A percentile compares a stretch with the other conserved stretches of the same genome.
Evolutionary conservation across 1,284 basidiomycete species (phyloP).

Genomic region (Gymnopus androsaceus): DNA sequence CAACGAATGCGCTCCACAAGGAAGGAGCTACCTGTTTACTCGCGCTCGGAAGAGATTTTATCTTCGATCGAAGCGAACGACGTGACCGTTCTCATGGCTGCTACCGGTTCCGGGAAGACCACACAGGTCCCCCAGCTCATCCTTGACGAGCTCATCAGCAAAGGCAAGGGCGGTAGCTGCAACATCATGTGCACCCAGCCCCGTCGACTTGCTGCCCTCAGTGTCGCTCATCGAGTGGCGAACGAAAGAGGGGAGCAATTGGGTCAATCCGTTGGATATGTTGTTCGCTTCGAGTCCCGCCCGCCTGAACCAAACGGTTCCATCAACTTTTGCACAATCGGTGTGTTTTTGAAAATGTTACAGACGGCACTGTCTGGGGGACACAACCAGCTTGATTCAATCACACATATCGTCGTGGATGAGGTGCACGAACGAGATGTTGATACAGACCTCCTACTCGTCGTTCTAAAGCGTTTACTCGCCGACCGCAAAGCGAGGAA

Average conservation of each 20-base stretch:
- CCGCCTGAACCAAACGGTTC: conserved; percentile 82
- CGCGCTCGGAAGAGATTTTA: conserved; percentile 66
- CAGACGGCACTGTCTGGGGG: conserved; percentile 71
- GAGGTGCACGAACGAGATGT: conserved; percentile 97
- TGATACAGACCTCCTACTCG: conserved; percentile 90
- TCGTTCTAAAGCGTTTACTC: conserved; percentile 87
- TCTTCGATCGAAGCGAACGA: conserved; percentile 78
- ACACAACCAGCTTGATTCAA: conserved; percentile 66
- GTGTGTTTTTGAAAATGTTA: conserved; percentile 87
- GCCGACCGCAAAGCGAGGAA: conserved; percentile 74
- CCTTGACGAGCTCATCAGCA: conserved; percentile 82
- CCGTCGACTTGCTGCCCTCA: conserved; percentile 89
- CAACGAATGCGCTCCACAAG: conserved; percentile 73
- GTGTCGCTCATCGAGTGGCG: conserved; percentile 90
- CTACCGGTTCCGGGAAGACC: conserved; percentile 95
- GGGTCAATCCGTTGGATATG: conserved; percentile 84
- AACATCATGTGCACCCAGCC: conserved; percentile 96
- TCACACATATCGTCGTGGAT: conserved; percentile 93
- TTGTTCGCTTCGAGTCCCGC: conserved; percentile 89
- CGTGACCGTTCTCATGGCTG: conserved; percentile 92
- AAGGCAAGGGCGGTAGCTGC: conserved; percentile 80
- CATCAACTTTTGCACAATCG: conserved; percentile 94
- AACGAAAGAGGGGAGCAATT: conserved; percentile 83
- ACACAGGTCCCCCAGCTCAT: conserved; percentile 95
- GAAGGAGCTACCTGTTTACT: conserved; percentile 72